Base-by-base conservation (phyloP, 176 grass and related monocot genomes). In the Lolium rigidum region DNA sequence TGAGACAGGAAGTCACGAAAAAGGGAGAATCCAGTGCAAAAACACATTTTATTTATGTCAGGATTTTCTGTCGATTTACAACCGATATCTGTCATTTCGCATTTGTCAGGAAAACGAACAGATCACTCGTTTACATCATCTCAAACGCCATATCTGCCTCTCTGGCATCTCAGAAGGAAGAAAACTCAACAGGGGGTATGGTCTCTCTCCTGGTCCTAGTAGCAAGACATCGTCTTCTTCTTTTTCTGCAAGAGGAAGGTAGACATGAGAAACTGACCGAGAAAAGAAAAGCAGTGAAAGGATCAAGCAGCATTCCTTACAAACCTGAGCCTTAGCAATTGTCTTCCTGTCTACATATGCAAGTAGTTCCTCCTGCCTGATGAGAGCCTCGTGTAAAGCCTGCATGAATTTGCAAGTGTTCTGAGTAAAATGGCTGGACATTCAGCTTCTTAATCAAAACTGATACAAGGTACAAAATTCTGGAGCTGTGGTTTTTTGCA, bases 331-430 rank as follows among this genome's bases (percentile, higher is more conserved):
- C 85, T 94, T 96, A 44, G 92, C 94, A 55, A 92, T 73, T 81
- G 94, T 92, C 84, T 94, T 93, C 25, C 97, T 79, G 60, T 99
- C 97, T 3, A 99, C 80, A 46, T 90, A 96, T 4, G 97, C 94
- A 37, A 99, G 85, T n/a, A 99, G 83, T 72, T 99, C 97, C 76
- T 99, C 97, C 82, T 99, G 97, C 86, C 80, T 94, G 86, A 99
- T 99, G 22, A 99, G 88, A 80, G 94, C 90, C 83, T 96, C 94
- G n/a, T 99, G 87, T 49, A 99, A 88, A 87, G 92, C 97, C 97
- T 99, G 6, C 13, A 79, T 51, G 86, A 69, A 52, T 67, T 65
- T 20, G 7, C 6, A 84, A 80, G 72, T 39, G 10, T 26, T 49
- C 18, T 67, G 6, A n/a, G 41, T 77, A 76, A 76, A 82, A 82